Conservation (phyloP, 2,329 filamentous ascomycete species). For the Botrytis hyacinthi region DNA sequence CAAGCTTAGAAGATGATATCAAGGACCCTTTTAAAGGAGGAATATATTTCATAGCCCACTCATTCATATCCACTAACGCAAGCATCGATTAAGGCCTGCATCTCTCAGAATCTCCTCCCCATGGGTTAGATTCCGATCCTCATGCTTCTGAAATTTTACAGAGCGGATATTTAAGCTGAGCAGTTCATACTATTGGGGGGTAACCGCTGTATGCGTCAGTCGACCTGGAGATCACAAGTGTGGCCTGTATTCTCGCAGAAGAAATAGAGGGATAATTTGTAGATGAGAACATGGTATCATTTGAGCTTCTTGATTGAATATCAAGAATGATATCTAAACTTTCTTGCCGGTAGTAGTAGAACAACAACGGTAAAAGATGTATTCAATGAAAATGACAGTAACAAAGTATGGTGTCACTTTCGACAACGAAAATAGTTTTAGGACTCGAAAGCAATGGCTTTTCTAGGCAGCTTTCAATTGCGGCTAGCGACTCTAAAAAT, state of each 20-base stretch:
- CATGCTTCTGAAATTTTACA: not conserved
- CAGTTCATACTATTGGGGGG: not conserved
- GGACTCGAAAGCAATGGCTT: rapidly evolving
- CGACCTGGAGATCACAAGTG: not conserved
- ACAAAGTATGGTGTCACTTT: not conserved
- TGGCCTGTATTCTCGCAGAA: not conserved
- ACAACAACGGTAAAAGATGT: rapidly evolving
- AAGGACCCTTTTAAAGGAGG: not conserved
- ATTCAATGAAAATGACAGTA: not conserved
- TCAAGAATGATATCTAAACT: rapidly evolving
- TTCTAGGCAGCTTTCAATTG: rapidly evolving
- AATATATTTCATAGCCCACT: not conserved
- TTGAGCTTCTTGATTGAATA: not conserved
- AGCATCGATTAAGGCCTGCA: not conserved
- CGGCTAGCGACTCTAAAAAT: not conserved
- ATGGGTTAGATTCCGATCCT: not conserved
- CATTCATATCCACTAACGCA: not conserved
- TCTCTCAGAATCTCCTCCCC: not conserved
- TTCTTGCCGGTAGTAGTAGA: not conserved
- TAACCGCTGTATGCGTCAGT: not conserved
- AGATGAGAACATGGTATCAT: not conserved
- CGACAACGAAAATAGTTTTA: not conserved
- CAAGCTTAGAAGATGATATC: not conserved
- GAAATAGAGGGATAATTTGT: rapidly evolving
- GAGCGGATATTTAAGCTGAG: not conserved